Percentiles rank a stretch among this genome's conserved stretches.
phyloP scores from a whole-genome alignment of 139 green algal genomes.

The Chlamydomonas sp. region DNA sequence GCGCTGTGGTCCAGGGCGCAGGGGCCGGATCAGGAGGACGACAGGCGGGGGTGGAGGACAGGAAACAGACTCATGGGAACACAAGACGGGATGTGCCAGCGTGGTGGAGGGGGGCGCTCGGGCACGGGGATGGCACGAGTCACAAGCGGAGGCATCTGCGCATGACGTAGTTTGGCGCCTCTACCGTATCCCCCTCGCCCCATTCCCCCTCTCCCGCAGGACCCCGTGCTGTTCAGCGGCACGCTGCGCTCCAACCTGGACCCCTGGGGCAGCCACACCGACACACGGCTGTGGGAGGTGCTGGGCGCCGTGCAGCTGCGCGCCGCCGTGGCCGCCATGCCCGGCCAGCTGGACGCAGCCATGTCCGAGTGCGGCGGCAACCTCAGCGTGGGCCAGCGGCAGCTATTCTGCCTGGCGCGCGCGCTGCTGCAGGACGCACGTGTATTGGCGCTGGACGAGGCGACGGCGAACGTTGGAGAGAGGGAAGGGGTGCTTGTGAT shows the following conservation, averaged over 20 bases:
- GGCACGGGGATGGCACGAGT: no score
- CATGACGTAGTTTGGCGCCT: no score
- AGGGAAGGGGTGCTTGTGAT: no score
- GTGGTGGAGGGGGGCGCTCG: no score
- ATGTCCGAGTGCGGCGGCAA: slow-evolving; percentile 77
- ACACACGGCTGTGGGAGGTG: slow-evolving; percentile 75
- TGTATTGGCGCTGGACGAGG: slow-evolving; percentile 81
- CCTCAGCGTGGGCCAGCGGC: slow-evolving; percentile 67
- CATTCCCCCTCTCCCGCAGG: slow-evolving; percentile 38
- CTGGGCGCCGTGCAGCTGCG: slow-evolving; percentile 73
- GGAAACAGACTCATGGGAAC: no score
- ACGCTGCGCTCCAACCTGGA: slow-evolving; percentile 87
- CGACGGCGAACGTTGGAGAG: slow-evolving; percentile 84
- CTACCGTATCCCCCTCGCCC: no score
- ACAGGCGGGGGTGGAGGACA: not conserved
- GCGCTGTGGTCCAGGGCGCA: slow-evolving; percentile 61
- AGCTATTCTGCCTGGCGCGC: slow-evolving; percentile 89
- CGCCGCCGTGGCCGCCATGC: slow-evolving; percentile 41
- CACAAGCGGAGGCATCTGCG: no score
- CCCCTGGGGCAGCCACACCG: slow-evolving; percentile 69
- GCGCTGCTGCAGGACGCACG: slow-evolving; percentile 69
- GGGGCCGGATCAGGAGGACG: slow-evolving; percentile 1
- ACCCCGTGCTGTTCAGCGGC: slow-evolving; percentile 86
- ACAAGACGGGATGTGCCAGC: no score
- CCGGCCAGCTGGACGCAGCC: slow-evolving; percentile 57